phyloP scores from a whole-genome alignment of 306 rosid species.

The Citrullus amarus region DNA sequence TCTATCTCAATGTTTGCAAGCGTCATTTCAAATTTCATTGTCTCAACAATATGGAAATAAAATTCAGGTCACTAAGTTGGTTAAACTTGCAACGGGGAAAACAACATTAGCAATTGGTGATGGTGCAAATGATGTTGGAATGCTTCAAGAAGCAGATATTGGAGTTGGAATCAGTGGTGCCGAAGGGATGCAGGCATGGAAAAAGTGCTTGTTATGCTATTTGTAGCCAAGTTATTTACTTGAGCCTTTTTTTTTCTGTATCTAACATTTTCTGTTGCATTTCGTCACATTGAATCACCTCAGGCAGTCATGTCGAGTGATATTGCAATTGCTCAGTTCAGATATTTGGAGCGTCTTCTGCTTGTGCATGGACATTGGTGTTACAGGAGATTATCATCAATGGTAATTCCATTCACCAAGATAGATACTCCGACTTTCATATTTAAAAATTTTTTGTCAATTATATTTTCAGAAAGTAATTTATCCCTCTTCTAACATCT shows the following conservation, averaged over 20 bases:
- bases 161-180: constrained; percentile 95
- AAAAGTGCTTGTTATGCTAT: background rate
- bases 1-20: background rate
- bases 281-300: constrained; percentile 1
- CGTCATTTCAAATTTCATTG: background rate
- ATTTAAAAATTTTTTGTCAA: background rate
- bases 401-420: constrained; percentile 40
- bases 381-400: constrained; percentile 80
- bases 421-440: background rate
- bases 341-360: constrained; percentile 81
- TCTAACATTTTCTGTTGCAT: constrained; percentile 2
- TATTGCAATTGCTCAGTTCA: constrained; percentile 92
- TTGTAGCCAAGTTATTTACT: background rate
- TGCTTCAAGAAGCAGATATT: constrained; percentile 99
- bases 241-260: background rate
- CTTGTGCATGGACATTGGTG: constrained; percentile 99
- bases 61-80: constrained; percentile 84
- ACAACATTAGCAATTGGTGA: constrained; percentile 94
- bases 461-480: background rate
- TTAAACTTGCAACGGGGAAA: constrained; percentile 76
- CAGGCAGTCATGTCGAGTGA: constrained; percentile 99
- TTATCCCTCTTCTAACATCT: background rate
- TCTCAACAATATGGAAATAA: background rate
- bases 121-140: constrained; percentile 99
- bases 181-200: constrained; percentile 96